phyloP scores from a whole-genome alignment of 768 basidiomycete genomes.

The Infundibulicybe gibba region DNA sequence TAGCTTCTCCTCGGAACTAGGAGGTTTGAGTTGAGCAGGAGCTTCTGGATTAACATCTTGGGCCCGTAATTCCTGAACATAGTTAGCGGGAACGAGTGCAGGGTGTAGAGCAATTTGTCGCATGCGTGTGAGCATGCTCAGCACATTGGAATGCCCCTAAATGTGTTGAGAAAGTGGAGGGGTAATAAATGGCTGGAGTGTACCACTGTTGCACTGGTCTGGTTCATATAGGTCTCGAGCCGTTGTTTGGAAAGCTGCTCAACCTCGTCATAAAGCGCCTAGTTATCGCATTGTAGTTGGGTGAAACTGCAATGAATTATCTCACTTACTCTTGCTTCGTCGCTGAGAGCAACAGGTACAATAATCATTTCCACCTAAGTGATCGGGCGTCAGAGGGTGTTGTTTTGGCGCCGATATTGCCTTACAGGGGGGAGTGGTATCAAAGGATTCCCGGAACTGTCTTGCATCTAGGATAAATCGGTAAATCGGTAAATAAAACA shows the following conservation, averaged over 20 bases:
- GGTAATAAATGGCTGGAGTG: constrained; percentile 6
- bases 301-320: too few relatives aligned
- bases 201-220: constrained; percentile 39
- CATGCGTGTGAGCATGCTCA: constrained; percentile 84
- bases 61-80: constrained; percentile 59
- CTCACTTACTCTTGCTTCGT: constrained; percentile 57
- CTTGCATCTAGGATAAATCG: constrained; percentile 65
- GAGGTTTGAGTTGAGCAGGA: constrained; percentile 19
- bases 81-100: constrained; percentile 65
- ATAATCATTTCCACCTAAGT: constrained; percentile 72
- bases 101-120: constrained; percentile 83
- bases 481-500: background rate
- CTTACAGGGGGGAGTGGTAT: constrained; percentile 71
- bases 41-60: constrained; percentile 30
- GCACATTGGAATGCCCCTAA: constrained; percentile 64
- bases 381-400: constrained; percentile 1
- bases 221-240: constrained; percentile 52
- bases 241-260: constrained; percentile 59
- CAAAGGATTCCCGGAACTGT: constrained; percentile 66
- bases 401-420: background rate
- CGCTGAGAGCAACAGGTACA: constrained; percentile 62
- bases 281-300: background rate
- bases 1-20: constrained; percentile 51
- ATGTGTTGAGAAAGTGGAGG: background rate
- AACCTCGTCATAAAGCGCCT: constrained; percentile 69